Evolutionary conservation across 352 stramenopile genomes (phyloP), one percentile per base, ranked within the genome.

Genomic region (Phytophthora chlamydospora): DNA sequence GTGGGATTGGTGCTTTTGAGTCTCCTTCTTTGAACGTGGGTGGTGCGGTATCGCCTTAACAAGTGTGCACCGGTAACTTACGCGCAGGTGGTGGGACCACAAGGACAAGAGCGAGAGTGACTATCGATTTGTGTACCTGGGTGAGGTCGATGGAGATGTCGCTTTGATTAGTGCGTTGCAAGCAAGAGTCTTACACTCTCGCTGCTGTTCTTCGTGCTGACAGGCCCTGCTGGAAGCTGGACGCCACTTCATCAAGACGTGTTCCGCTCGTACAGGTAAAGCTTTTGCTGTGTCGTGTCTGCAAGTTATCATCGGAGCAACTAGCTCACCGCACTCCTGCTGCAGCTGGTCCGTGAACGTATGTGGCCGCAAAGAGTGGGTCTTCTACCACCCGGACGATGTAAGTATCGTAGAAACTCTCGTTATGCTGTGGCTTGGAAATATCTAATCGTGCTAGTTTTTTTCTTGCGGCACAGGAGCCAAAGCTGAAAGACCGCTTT

Each of bases 91-190:
- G 77, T 91, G 86, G 86, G 80, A 94, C 51, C 75, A 70, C 7
- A 88, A 94, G 49, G 72, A 79, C 19, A 68, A 71, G 12, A 75
- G 63, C 40, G 59, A 75, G 32, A 88, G 91, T 44, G 93, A 98
- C 69, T 99, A 98, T 75, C 89, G 92, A 46, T 99, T 99, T 59
- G 91, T 98, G 9, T 99, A 99, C 66, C 89, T 98, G 32, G 97
- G 86, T 90, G 17, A 56, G 56, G 14, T 40, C 45, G 11, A 17
- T 16, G 19, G 1, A 31, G 9, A 29, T 38, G 6, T 21, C 5
- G 6, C 17, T 48, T 35, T n/a, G 17, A 8, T 17, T 47, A 24
- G 19, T 24, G 35, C 12, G 33, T 24, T 50, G 34, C 35, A 32
- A 13, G 19, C 16, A 11, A 21, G 11, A 27, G 14, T 39, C n/a